Evolutionary conservation across 768 basidiomycete species (phyloP).

Genomic region (Termitomyces sp.): DNA sequence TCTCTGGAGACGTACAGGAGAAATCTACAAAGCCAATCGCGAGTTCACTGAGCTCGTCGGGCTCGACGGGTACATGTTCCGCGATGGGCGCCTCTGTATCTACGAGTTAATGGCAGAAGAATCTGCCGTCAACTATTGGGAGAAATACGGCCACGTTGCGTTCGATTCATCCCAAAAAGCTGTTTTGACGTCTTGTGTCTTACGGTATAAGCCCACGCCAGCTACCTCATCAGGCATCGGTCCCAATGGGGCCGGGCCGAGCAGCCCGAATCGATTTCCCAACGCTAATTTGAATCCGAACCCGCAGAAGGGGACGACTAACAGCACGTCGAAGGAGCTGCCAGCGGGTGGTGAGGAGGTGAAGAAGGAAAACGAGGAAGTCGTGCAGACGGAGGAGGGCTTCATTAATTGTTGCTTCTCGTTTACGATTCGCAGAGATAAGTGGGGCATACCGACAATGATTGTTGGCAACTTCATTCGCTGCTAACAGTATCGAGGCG

Average conservation of each 20-base stretch:
- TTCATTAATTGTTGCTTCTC: conserved; percentile 88
- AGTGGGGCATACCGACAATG: conserved; percentile 86
- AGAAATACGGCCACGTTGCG: conserved; percentile 96
- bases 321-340: neutral
- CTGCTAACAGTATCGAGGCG: conserved; percentile 32
- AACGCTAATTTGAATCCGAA: conserved; percentile 5
- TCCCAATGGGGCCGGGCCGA: neutral
- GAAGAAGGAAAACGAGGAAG: conserved; percentile 22
- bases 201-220: conserved; percentile 67
- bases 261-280: conserved; percentile 1
- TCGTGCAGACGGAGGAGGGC: conserved; percentile 52
- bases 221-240: conserved; percentile 22
- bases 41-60: conserved; percentile 92
- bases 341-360: conserved; percentile 18
- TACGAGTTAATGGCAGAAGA: conserved; percentile 99
- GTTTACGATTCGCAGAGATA: conserved; percentile 83
- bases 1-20: conserved; percentile 93
- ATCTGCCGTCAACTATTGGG: conserved; percentile 96
- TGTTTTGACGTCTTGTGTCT: conserved; percentile 86
- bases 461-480: conserved; percentile 89
- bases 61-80: conserved; percentile 81
- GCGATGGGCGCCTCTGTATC: conserved; percentile 93
- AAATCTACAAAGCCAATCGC: conserved; percentile 97
- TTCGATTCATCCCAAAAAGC: conserved; percentile 92
- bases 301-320: conserved; percentile 4